Percentiles rank a stretch among this genome's conserved stretches.
These are phyloP conservation scores for Closterium sp. DNA, from an alignment of 139 green algal species.

Conservation along the genomic window DNA sequence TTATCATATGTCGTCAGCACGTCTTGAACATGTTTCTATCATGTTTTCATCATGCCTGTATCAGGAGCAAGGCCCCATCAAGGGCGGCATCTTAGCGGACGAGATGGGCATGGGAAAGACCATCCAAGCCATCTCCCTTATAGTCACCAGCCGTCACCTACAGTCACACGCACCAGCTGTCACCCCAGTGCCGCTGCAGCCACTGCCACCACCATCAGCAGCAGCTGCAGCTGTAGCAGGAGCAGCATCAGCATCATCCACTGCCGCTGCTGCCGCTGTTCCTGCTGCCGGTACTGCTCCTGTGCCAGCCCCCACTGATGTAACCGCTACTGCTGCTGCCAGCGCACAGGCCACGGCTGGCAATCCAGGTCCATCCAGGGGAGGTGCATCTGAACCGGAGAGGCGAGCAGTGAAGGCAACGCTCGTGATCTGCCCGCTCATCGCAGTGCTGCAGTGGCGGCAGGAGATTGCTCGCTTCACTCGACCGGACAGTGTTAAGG, in stretches of 20 bases:
- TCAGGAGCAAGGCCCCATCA: slow-evolving; percentile 13
- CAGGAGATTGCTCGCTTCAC: slow-evolving; percentile 86
- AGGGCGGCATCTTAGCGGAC: slow-evolving; percentile 86
- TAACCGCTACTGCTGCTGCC: not conserved
- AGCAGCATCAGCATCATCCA: not conserved
- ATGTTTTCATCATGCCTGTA: not conserved
- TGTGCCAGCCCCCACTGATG: not conserved
- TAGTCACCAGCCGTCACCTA: slow-evolving; percentile 66
- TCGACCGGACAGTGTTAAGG: slow-evolving; percentile 52
- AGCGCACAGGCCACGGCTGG: not conserved
- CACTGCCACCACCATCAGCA: not conserved
- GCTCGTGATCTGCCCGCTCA: slow-evolving; percentile 88
- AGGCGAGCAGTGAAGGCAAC: slow-evolving; percentile 63
- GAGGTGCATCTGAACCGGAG: not conserved
- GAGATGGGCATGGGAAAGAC: slow-evolving; percentile 92
- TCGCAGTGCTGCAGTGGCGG: slow-evolving; percentile 85
- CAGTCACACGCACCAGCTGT: not conserved
- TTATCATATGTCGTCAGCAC: not conserved
- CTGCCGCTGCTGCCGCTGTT: not conserved
- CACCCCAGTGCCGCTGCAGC: not conserved
- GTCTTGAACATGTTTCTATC: not conserved
- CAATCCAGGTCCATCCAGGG: slow-evolving; percentile 37
- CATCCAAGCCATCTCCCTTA: slow-evolving; percentile 73
- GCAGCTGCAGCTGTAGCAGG: not conserved
- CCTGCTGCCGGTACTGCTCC: not conserved